A percentile compares a stretch with the other conserved stretches of the same genome.
phyloP scores from a whole-genome alignment of 108 stramenopile genomes.

The Fragilariopsis cylindrus region DNA sequence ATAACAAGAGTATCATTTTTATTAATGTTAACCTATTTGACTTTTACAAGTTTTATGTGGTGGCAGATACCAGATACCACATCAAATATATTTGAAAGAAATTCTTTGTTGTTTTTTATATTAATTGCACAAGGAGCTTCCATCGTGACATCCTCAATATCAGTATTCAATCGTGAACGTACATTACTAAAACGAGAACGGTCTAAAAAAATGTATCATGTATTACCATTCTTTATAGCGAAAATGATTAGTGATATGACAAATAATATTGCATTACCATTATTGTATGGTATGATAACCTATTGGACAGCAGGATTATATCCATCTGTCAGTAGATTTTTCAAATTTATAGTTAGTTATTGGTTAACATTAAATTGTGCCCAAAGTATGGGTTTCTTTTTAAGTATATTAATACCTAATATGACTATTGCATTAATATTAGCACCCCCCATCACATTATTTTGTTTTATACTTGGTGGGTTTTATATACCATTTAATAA shows the following conservation, averaged over 20 bases:
- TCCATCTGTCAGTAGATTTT: slow-evolving; percentile 40
- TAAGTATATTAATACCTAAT: slow-evolving; percentile 62
- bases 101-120: slow-evolving; percentile 75
- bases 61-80: slow-evolving; percentile 66
- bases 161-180: slow-evolving; percentile 64
- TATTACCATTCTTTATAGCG: slow-evolving; percentile 75
- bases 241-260: slow-evolving; percentile 73
- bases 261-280: slow-evolving; percentile 61
- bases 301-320: slow-evolving; percentile 69
- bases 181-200: slow-evolving; percentile 67
- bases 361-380: slow-evolving; percentile 70
- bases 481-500: slow-evolving; percentile 76
- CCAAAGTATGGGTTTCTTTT: slow-evolving; percentile 69
- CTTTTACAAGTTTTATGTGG: slow-evolving; percentile 65
- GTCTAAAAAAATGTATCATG: slow-evolving; percentile 83
- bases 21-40: slow-evolving; percentile 48
- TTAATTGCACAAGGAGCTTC: slow-evolving; percentile 66
- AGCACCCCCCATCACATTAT: slow-evolving; percentile 68
- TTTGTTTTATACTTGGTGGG: slow-evolving; percentile 70
- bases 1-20: slow-evolving; percentile 54
- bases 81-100: slow-evolving; percentile 54
- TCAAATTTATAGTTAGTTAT: slow-evolving; percentile 56
- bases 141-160: slow-evolving; percentile 57
- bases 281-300: slow-evolving; percentile 52
- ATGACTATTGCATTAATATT: slow-evolving; percentile 55